A percentile compares a stretch with the other conserved stretches of the same genome.
phyloP scores from a whole-genome alignment of 495 filamentous ascomycete species.

The Mycothermus thermophilus region DNA sequence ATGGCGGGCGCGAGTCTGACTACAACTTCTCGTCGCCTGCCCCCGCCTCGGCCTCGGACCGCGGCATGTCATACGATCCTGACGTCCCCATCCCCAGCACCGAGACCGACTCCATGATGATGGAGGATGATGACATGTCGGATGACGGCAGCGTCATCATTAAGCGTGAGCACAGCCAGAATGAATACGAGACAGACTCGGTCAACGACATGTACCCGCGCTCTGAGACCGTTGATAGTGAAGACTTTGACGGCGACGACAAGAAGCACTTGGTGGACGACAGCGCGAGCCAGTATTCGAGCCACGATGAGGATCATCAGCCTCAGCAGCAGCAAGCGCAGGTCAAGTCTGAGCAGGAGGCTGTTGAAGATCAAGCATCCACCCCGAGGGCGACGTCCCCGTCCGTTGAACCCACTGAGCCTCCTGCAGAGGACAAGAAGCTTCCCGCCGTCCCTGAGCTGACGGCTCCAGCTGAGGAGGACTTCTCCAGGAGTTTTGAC shows the following conservation, averaged over 20 bases:
- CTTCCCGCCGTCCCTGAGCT: not conserved
- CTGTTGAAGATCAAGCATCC: not conserved
- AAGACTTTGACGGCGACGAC: conserved; percentile 29
- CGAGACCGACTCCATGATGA: conserved; percentile 34
- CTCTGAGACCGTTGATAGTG: conserved; percentile 25
- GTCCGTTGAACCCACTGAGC: not conserved
- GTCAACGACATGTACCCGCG: conserved; percentile 49
- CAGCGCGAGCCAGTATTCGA: conserved; percentile 17
- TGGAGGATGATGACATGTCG: conserved; percentile 38
- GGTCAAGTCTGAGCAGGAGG: too few relatives aligned
- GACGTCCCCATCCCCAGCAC: conserved; percentile 75
- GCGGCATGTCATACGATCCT: conserved; percentile 48
- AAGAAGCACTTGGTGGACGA: conserved; percentile 12
- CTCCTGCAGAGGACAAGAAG: not conserved
- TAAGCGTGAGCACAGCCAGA: conserved; percentile 51
- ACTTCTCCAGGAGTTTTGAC: conserved; percentile 29
- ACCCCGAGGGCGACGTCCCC: not conserved
- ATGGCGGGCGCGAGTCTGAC: conserved; percentile 42
- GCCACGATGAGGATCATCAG: conserved; percentile 4
- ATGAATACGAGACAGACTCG: conserved; percentile 51
- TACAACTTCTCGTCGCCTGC: conserved; percentile 46
- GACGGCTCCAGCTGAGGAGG: not conserved
- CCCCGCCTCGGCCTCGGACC: conserved; percentile 40
- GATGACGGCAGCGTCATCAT: conserved; percentile 47
- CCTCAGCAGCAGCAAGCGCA: not conserved